These are phyloP conservation scores for Barnettozyma wickerhamii DNA, from an alignment of 805 yeast genomes.

Conservation along the genomic window DNA sequence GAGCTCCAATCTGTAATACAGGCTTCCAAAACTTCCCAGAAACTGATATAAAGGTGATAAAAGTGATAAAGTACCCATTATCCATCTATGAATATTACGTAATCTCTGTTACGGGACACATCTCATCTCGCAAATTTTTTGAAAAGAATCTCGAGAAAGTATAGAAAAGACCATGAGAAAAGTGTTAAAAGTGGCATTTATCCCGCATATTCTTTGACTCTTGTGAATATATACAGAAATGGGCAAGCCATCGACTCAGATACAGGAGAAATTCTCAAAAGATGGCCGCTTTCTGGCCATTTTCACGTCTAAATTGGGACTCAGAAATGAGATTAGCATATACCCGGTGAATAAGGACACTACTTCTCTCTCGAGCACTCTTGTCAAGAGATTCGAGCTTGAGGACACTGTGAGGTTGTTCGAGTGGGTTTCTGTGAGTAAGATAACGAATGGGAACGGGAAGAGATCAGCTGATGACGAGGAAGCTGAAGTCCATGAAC, in stretches of 20 bases:
- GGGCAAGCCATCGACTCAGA: background rate
- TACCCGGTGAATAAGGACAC: background rate
- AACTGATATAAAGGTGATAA: too few species aligned
- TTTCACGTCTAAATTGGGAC: background rate
- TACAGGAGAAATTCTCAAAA: background rate
- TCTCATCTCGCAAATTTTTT: background rate
- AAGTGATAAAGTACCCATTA: too few species aligned
- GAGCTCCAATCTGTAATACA: too few species aligned
- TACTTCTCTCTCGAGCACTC: background rate
- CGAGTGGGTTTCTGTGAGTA: constrained; percentile 1
- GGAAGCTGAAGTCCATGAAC: background rate
- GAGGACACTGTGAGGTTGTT: background rate
- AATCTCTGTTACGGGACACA: background rate
- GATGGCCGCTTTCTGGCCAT: background rate
- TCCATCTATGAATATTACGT: too few species aligned
- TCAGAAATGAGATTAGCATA: background rate
- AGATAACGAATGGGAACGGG: background rate
- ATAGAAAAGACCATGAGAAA: too few species aligned
- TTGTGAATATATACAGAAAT: background rate
- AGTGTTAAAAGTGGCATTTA: background rate
- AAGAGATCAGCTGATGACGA: background rate
- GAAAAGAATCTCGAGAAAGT: background rate
- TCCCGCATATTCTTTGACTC: background rate
- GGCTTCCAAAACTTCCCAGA: too few species aligned
- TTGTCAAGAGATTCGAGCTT: constrained; percentile 1